Percentiles rank a stretch among this genome's conserved stretches.
Conservation (phyloP, 192 early-diverging fungal species). For the Cladochytrium replicatum region DNA sequence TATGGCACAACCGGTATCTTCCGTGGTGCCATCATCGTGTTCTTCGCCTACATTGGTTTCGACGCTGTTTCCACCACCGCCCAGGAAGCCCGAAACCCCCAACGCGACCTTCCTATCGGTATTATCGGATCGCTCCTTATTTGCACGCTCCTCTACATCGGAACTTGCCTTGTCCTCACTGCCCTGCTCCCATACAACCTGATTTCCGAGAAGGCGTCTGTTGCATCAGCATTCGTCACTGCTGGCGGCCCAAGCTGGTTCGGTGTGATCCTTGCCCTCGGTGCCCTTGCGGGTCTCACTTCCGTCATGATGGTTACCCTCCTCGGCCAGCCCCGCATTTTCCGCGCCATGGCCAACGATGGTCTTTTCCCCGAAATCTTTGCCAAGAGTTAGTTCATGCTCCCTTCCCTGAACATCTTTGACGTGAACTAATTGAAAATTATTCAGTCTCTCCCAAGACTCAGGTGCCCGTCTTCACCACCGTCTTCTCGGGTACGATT, state of each 20-base stretch:
- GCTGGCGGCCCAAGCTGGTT: slow-evolving; percentile 55
- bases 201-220: slow-evolving; percentile 37
- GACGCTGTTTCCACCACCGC: slow-evolving; percentile 80
- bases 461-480: slow-evolving; percentile 70
- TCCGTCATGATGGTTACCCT: slow-evolving; percentile 69
- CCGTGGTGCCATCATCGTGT: slow-evolving; percentile 52
- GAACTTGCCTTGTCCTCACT: slow-evolving; percentile 54
- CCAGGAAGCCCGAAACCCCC: slow-evolving; percentile 70
- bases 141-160: slow-evolving; percentile 72
- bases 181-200: slow-evolving; percentile 56
- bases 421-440: too few relatives aligned
- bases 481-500: slow-evolving; percentile 52
- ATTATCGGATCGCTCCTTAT: slow-evolving; percentile 69
- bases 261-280: slow-evolving; percentile 64
- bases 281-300: slow-evolving; percentile 64
- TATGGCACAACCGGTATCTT: slow-evolving; percentile 61
- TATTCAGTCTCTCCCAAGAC: too few relatives aligned
- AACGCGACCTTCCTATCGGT: slow-evolving; percentile 76
- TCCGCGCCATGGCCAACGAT: slow-evolving; percentile 75
- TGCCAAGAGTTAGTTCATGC: slow-evolving; percentile 50
- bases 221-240: slow-evolving; percentile 31
- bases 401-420: too few relatives aligned
- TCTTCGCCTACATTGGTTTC: slow-evolving; percentile 75
- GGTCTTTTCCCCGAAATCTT: slow-evolving; percentile 70
- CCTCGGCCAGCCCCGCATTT: slow-evolving; percentile 80